phyloP scores from a whole-genome alignment of 495 filamentous ascomycete genomes.

The Penicillium cinerascens region DNA sequence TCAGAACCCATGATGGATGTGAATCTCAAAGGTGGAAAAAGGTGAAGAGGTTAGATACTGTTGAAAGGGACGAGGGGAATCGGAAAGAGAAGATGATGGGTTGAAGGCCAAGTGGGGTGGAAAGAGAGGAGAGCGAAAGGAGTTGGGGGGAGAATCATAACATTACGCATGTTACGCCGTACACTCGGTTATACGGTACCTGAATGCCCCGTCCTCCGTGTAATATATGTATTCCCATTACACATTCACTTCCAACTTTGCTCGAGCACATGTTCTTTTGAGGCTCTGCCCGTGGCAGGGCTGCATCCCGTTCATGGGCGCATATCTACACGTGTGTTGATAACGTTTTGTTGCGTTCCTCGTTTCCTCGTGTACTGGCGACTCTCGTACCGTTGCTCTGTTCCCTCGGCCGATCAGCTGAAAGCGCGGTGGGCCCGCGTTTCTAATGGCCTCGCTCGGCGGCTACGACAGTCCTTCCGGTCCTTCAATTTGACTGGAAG shows the following conservation, averaged over 20 bases:
- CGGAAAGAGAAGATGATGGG: slow-evolving; percentile 27
- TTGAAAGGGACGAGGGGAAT: slow-evolving; percentile 16
- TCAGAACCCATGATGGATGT: slow-evolving; percentile 45
- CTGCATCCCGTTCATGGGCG: neutral
- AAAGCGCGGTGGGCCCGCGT: neutral
- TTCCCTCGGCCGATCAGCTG: neutral
- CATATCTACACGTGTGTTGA: neutral
- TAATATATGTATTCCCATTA: neutral
- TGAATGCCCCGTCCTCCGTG: neutral
- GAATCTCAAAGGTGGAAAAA: neutral
- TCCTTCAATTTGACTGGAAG: neutral
- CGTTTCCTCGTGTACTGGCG: neutral
- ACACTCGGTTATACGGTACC: neutral
- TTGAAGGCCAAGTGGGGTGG: slow-evolving; percentile 27
- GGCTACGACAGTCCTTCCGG: neutral
- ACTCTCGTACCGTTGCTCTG: neutral
- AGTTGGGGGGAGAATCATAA: slow-evolving; percentile 28
- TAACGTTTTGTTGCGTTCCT: neutral
- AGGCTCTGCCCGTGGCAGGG: neutral
- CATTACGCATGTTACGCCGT: slow-evolving; percentile 7
- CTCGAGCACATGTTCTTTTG: neutral
- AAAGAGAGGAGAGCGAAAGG: slow-evolving; percentile 18
- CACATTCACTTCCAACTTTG: neutral
- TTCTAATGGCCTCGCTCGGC: neutral
- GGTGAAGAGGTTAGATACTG: slow-evolving; percentile 10